Evolutionary conservation across 108 stramenopile species (phyloP), one percentile per base, ranked within the genome.

Genomic region (Fragilaria radians): DNA sequence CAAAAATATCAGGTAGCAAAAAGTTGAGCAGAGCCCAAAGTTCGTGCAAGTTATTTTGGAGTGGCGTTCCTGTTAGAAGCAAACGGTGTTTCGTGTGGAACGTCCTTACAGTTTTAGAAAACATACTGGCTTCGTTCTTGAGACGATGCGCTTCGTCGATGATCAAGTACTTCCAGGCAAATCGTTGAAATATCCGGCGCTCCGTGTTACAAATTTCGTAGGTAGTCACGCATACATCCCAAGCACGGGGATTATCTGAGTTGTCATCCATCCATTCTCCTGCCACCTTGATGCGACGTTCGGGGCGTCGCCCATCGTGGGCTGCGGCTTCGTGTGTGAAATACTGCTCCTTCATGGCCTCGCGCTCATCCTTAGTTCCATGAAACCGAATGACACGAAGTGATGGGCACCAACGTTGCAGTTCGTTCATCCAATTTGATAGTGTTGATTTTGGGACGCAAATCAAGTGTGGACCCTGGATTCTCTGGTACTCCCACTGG

Each of bases 361-460:
- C 89, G 31, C 94, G 81, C 32, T 93, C 91, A 55, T 95, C 96
- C 63, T 82, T 75, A n/a, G 55, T 68, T 5, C 94, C 97, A 66
- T 97, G 95, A 66, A 94, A 96, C 46, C 88, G 82, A 61, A 97
- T 81, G 4, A 73, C 85, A 5, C 93, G 78, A 4, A 99, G 77
- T 7, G 68, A 55, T 0, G 99, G 99, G 57, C 95, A 97, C 96
- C 96, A 98, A 57, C 95, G 71, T 28, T 71, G 66, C 24, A 99
- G 64, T 76, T 99, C 99, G 67, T 97, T 98, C 85, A 90, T 89
- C 99, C 99, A 99, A 66, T 97, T 97, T 70, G 88, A 85, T 28
- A 99, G 85, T 3, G 97, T 98, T 3, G 93, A 93, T 78, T 98
- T 97, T 17, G 99, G 99, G 5, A 98, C 97, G 61, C 92, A 82